These are phyloP conservation scores for Citrus inodora DNA, from an alignment of 345 rosid genomes.

Conservation along the genomic window DNA sequence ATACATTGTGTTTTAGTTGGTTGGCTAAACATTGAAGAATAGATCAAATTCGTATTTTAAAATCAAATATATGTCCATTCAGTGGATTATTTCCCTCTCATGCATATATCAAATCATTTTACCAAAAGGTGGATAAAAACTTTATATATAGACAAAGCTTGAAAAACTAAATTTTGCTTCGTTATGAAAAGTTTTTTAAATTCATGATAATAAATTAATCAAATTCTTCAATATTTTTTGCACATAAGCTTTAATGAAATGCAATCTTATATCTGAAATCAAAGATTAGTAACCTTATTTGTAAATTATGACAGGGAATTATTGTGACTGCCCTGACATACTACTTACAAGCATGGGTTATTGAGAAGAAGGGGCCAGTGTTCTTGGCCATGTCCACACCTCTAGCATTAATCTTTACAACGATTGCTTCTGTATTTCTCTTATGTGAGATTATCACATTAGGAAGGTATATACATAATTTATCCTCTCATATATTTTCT, in stretches of 20 bases:
- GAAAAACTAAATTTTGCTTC: too few relatives aligned
- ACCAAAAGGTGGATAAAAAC: too few relatives aligned
- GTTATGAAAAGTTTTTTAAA: too few relatives aligned
- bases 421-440: constrained; percentile 54
- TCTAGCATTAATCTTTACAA: constrained; percentile 59
- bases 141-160: too few relatives aligned
- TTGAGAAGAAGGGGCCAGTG: constrained; percentile 91
- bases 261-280: not conserved
- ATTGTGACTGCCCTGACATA: constrained; percentile 82
- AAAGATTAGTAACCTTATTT: not conserved
- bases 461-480: constrained; percentile 55
- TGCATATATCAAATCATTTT: too few relatives aligned
- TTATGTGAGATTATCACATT: constrained; percentile 56
- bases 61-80: too few relatives aligned
- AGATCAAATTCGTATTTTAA: too few relatives aligned
- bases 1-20: too few relatives aligned
- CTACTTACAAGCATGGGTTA: constrained; percentile 88
- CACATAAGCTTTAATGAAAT: not conserved
- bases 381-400: constrained; percentile 92
- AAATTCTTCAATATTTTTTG: not conserved
- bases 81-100: too few relatives aligned
- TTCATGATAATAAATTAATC: too few relatives aligned
- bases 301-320: constrained; percentile 52
- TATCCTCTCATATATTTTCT: too few relatives aligned
- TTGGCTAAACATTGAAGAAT: too few relatives aligned